Evolutionary conservation across 2,329 filamentous ascomycete species (phyloP).

Genomic region (Fusarium pseudocircinatum): DNA sequence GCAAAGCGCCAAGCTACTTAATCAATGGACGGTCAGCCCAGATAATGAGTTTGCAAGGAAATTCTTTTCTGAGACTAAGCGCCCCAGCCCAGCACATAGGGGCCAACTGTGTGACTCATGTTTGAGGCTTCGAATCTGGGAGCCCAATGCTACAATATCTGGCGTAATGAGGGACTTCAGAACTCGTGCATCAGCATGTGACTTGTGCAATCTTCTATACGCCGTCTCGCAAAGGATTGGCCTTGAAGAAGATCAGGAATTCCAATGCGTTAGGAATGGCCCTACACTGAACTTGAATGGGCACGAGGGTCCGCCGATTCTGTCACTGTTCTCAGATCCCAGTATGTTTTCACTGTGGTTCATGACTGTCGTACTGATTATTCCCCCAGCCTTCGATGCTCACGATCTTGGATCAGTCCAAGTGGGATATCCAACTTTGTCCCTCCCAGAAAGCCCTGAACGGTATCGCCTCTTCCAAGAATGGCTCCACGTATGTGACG

Average conservation of each 20-base stretch:
- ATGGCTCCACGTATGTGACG: neutral
- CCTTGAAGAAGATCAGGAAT: neutral
- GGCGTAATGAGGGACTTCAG: neutral
- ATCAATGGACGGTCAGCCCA: neutral
- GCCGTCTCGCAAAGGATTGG: neutral
- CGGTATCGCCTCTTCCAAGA: neutral
- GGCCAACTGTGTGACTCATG: neutral
- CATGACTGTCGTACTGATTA: neutral
- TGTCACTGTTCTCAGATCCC: neutral
- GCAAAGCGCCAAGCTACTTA: neutral
- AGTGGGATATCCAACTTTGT: neutral
- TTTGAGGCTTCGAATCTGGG: neutral
- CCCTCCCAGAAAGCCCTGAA: neutral
- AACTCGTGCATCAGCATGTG: neutral
- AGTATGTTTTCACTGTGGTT: neutral
- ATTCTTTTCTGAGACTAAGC: neutral
- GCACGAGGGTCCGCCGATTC: neutral
- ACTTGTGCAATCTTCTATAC: neutral
- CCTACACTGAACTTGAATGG: neutral
- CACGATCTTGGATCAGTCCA: neutral
- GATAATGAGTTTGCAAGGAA: neutral
- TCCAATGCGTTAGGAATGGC: neutral
- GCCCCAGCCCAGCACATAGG: rapidly evolving
- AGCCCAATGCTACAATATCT: neutral
- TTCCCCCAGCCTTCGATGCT: rapidly evolving